Evolutionary conservation across 2,329 filamentous ascomycete species (phyloP), one percentile per base, ranked within the genome.

Genomic region (Davidsoniella australis): DNA sequence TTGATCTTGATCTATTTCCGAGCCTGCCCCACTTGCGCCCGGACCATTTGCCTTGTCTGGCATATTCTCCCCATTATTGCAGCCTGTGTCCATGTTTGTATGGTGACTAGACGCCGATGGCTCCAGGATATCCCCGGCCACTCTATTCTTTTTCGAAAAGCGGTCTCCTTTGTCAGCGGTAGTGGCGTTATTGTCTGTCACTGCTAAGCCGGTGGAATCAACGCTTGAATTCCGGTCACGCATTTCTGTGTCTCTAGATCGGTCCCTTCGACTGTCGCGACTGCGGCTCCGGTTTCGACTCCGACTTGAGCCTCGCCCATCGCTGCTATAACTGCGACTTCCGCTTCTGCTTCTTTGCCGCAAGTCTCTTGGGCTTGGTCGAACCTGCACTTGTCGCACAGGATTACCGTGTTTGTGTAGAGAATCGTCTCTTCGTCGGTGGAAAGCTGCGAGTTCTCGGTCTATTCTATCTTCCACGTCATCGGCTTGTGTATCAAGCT

Each of bases 401-500:
- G 50, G 50, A 41, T 18, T 41, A n/a, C 59, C 64, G 37, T 59
- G 55, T 9, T 57, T 59, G 41, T 51, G 53, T 29, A 58, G 53
- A 20, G 64, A 60, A 60, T 58, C 66, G 60, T 66, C 63, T 56
- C 66, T 72, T 37, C 60, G 61, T n/a, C 56, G 57, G 53, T 77
- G 68, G 57, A 85, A 84, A 17, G 80, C 75, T 46, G 71, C 69
- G 23, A 71, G 60, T 61, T 95, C 85, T 50, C 66, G 70, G 16
- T 75, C 71, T 55, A 93, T 77, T 5, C 62, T 68, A 1, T 67
- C 69, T 61, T 86, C 73, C 14, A 74, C 75, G 47, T 81, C 75
- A 43, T 72, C 68, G 24, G 85, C 70, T 62, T 94, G 88, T 4
- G 72, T 67, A 42, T 79, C 72, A 59, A 95, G 84, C 9, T 64